Evolutionary conservation across 2,329 filamentous ascomycete species (phyloP), one percentile per base, ranked within the genome.

Genomic region (Diaporthe citriasiana): DNA sequence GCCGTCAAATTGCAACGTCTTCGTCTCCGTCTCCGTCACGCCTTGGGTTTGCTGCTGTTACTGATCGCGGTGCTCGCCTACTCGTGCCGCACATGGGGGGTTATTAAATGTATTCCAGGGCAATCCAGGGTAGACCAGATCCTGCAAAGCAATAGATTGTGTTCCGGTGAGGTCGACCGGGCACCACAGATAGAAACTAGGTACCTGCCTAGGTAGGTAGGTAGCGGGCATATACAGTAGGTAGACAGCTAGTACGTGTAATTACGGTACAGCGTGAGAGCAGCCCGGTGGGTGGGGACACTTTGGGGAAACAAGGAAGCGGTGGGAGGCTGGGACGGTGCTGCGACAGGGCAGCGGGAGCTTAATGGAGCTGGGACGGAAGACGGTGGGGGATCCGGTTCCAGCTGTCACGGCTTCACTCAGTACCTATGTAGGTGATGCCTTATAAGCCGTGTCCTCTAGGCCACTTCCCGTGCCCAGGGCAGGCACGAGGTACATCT

Each of bases 351-450:
- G 66, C 27, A 30, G 27, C 33, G 47, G 42, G 51, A 70, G 38
- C 53, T 56, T 57, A 47, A 57, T 47, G 51, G 33, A 55, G 47
- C 66, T 70, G 66, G 51, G 53, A 45, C 27, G 22, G 38, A 17
- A 47, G n/a, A 57, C n/a, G 51, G 53, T 70, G 53, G 53, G 50
- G 68, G 53, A 70, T 55, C 66, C 17, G 51, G 66, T 70, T 57
- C 66, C 50, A 70, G 38, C n/a, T n/a, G n/a, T n/a, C n/a, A n/a
- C n/a, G n/a, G n/a, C n/a, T n/a, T n/a, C n/a, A n/a, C n/a, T n/a
- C n/a, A n/a, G n/a, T n/a, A n/a, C n/a, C n/a, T n/a, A n/a, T n/a
- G n/a, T n/a, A n/a, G n/a, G n/a, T n/a, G n/a, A n/a, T n/a, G n/a
- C n/a, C n/a, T n/a, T n/a, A n/a, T n/a, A n/a, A n/a, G n/a, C n/a